Evolutionary conservation across 2,329 filamentous ascomycete genomes (phyloP).

Genomic region (Venturia effusa): DNA sequence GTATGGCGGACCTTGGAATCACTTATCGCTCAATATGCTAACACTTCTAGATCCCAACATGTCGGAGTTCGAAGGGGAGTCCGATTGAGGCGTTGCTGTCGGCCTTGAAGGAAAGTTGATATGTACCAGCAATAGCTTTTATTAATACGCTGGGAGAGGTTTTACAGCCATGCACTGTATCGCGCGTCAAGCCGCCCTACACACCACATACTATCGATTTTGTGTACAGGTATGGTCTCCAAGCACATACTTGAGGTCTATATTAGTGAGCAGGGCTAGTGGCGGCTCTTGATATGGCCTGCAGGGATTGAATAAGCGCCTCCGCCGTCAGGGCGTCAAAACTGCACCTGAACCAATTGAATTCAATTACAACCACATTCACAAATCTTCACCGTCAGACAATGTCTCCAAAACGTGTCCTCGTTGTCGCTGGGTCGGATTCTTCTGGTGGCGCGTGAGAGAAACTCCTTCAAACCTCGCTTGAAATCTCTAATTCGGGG

Average conservation of each 20-base stretch:
- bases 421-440: slow-evolving; percentile 82
- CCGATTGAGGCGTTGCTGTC: slow-evolving; percentile 24
- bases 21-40: background rate
- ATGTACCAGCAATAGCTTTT: background rate
- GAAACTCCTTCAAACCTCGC: slow-evolving; percentile 17
- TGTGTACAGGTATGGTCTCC: no score
- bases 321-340: background rate
- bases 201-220: no score
- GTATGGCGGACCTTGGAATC: slow-evolving; percentile 19
- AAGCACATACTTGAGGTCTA: background rate
- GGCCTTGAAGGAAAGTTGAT: background rate
- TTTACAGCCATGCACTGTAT: background rate
- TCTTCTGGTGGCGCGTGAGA: slow-evolving; percentile 80
- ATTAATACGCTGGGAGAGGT: background rate
- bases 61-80: slow-evolving; percentile 34
- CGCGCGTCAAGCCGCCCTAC: no score
- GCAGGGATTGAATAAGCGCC: background rate
- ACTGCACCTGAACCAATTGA: background rate
- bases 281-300: background rate
- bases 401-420: slow-evolving; percentile 37
- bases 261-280: background rate
- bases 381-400: background rate
- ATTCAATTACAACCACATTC: background rate
- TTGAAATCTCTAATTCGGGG: slow-evolving; percentile 4
- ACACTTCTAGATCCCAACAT: slow-evolving; percentile 31